These are phyloP conservation scores for Globisporangium recalcitrans DNA, from an alignment of 352 stramenopile genomes.

Conservation along the genomic window DNA sequence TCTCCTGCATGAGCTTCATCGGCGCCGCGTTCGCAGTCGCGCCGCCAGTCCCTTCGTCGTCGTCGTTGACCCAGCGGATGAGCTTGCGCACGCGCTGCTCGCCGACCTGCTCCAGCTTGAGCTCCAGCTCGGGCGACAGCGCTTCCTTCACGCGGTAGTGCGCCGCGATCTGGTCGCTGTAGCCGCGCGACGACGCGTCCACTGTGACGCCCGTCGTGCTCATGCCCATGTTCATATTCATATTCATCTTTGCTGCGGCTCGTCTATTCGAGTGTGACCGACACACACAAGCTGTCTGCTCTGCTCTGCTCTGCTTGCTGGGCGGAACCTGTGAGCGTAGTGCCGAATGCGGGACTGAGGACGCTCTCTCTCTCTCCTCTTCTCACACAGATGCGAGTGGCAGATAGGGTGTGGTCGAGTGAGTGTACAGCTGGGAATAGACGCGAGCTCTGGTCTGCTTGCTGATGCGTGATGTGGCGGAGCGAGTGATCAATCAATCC, in stretches of 20 bases:
- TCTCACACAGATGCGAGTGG: background rate
- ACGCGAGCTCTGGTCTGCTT: no score
- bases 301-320: background rate
- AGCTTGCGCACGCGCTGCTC: slow-evolving; percentile 54
- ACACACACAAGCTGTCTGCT: background rate
- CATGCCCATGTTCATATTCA: slow-evolving; percentile 22
- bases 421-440: no score
- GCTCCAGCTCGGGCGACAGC: slow-evolving; percentile 37
- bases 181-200: slow-evolving; percentile 30
- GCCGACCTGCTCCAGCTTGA: slow-evolving; percentile 37
- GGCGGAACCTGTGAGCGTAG: background rate
- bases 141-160: slow-evolving; percentile 50
- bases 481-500: no score
- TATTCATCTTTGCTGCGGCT: slow-evolving; percentile 16
- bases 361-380: background rate
- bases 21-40: background rate
- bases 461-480: no score
- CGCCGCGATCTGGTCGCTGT: slow-evolving; percentile 50
- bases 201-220: slow-evolving; percentile 24
- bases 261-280: no score
- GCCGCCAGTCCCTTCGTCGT: slow-evolving; percentile 29
- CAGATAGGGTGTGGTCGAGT: no score
- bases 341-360: background rate
- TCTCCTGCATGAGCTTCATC: slow-evolving; percentile 49
- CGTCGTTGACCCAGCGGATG: slow-evolving; percentile 57